Percentiles rank a stretch among this genome's conserved stretches.
Conservation (phyloP, 371 early-diverging fungal genomes). For the Gilbertella persicaria region DNA sequence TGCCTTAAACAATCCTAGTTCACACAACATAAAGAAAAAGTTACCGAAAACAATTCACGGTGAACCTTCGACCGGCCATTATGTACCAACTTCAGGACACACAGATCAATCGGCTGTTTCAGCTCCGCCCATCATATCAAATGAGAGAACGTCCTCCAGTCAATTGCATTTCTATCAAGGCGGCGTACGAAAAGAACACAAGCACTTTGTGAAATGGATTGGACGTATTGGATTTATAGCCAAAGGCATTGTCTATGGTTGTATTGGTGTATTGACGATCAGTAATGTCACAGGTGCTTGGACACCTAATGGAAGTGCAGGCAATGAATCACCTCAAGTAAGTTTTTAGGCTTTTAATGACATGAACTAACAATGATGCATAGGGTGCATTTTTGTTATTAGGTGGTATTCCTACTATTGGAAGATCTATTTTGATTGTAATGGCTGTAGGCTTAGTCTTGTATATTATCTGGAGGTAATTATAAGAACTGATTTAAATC, state of each 20-base stretch:
- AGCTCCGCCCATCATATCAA: constrained; percentile 1
- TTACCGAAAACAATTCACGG: not conserved
- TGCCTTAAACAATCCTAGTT: too few relatives aligned
- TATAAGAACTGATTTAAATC: not conserved
- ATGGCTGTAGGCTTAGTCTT: constrained; percentile 46
- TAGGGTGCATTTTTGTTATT: constrained; percentile 48
- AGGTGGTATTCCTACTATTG: constrained; percentile 43
- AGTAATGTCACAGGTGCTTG: constrained; percentile 40
- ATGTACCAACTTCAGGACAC: not conserved
- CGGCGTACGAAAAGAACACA: constrained; percentile 18
- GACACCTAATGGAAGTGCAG: constrained; percentile 44
- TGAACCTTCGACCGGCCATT: not conserved
- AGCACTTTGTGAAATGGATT: constrained; percentile 21
- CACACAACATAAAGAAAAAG: too few relatives aligned
- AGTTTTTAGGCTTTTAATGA: not conserved
- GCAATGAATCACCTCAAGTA: constrained; percentile 51
- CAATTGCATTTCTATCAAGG: constrained; percentile 27
- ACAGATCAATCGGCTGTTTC: not conserved
- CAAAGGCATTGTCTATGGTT: constrained; percentile 51
- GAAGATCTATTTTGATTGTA: constrained; percentile 39
- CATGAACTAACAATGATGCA: not conserved
- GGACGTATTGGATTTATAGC: constrained; percentile 45
- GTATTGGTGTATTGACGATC: constrained; percentile 46
- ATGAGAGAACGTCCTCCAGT: not conserved
- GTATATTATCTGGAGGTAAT: constrained; percentile 52